These are phyloP conservation scores for Dendrothele bispora DNA, from an alignment of 768 basidiomycete species.

Conservation along the genomic window DNA sequence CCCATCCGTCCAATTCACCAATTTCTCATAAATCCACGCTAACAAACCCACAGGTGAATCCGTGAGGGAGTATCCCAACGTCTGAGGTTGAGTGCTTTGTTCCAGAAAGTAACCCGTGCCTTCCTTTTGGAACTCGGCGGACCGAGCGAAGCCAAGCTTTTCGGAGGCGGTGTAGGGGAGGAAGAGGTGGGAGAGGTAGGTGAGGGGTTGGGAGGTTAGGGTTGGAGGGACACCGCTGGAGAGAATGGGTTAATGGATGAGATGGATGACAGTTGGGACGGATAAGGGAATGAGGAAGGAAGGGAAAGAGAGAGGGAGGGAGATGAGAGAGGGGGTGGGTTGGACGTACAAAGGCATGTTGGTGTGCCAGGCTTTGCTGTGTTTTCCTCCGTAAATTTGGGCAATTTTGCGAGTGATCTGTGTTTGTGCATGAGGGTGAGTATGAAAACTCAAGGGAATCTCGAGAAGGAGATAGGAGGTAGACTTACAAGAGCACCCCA, in stretches of 20 bases:
- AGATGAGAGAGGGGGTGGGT: too few species aligned
- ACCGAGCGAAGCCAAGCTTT: slow-evolving; percentile 28
- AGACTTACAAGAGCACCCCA: slow-evolving; percentile 35
- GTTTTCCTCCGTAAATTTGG: slow-evolving; percentile 21
- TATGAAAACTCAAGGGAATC: background rate
- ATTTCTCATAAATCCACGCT: slow-evolving; percentile 37
- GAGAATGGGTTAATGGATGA: too few species aligned
- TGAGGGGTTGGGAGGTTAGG: slow-evolving; percentile 3
- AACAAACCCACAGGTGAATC: slow-evolving; percentile 44
- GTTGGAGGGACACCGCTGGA: slow-evolving; percentile 12
- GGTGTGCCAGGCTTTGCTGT: slow-evolving; percentile 33
- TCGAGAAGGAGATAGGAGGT: background rate
- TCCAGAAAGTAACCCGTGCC: slow-evolving; percentile 24
- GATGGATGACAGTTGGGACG: too few species aligned
- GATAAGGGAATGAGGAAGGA: too few species aligned
- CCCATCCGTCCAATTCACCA: slow-evolving; percentile 32
- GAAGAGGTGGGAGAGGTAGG: slow-evolving; percentile 9
- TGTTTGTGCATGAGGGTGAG: background rate
- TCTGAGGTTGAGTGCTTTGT: slow-evolving; percentile 34
- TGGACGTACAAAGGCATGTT: slow-evolving; percentile 26
- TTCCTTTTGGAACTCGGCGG: slow-evolving; percentile 8
- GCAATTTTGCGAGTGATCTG: slow-evolving; percentile 27
- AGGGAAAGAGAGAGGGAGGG: too few species aligned
- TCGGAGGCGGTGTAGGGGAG: slow-evolving; percentile 22
- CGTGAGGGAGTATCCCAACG: slow-evolving; percentile 37